These are phyloP conservation scores for Trichoderma sp. DNA, from an alignment of 2,329 filamentous ascomycete species.

Conservation along the genomic window DNA sequence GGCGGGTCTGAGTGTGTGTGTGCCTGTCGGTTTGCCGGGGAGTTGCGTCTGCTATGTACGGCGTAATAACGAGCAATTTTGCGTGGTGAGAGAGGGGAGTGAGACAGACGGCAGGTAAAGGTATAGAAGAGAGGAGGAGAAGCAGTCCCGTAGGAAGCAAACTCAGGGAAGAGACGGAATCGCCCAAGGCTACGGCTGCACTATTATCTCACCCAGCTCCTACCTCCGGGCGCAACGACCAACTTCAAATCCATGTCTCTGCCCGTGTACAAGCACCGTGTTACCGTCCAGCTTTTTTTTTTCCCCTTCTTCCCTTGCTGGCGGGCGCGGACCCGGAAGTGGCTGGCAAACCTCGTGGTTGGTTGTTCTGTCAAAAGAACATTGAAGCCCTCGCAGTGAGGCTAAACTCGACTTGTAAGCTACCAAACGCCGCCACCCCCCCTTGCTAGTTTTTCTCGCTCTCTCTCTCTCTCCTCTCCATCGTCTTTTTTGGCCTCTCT, in stretches of 20 bases:
- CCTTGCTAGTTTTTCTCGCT: background rate
- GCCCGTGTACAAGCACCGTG: background rate
- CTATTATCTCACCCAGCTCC: constrained; percentile 16
- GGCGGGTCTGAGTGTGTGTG: background rate
- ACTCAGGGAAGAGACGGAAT: background rate
- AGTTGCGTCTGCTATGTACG: background rate
- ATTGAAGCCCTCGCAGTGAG: background rate
- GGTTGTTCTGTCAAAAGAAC: background rate
- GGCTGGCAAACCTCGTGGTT: constrained; percentile 8
- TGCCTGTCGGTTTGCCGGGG: background rate
- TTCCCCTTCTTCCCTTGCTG: background rate
- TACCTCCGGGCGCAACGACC: background rate
- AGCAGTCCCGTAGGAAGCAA: background rate
- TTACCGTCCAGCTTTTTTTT: background rate
- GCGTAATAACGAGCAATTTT: background rate
- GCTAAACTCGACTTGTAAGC: background rate
- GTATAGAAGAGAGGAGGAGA: background rate
- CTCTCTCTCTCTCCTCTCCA: background rate
- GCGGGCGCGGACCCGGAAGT: constrained; percentile 13
- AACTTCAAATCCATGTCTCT: background rate
- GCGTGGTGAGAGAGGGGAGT: background rate
- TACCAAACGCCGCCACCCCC: constrained; percentile 22
- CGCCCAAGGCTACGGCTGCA: constrained; percentile 6
- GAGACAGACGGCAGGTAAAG: background rate
- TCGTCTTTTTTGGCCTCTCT: background rate